phyloP scores from a whole-genome alignment of 345 rosid species.

The Psidium guajava region DNA sequence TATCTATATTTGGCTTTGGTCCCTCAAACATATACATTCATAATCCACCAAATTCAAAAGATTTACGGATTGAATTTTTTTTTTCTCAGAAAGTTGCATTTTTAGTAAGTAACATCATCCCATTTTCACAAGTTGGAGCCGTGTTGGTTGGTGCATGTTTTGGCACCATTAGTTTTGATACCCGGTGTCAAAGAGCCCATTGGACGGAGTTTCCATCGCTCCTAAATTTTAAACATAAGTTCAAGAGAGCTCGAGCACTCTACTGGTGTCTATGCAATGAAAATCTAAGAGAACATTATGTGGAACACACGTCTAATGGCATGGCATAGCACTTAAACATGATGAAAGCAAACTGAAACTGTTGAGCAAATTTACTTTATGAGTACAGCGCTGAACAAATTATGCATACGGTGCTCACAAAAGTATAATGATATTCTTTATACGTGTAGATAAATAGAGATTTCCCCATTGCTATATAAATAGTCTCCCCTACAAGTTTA shows the following conservation, averaged over 20 bases:
- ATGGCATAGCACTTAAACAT: neutral
- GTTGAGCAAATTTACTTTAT: neutral
- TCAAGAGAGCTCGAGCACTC: neutral
- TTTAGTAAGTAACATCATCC: neutral
- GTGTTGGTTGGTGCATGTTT: neutral
- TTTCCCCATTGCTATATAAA: no score
- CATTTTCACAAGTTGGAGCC: neutral
- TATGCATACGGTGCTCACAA: neutral
- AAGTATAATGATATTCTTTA: neutral
- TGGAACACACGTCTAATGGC: no score
- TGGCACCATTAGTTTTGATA: neutral
- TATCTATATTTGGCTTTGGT: neutral
- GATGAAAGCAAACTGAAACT: neutral
- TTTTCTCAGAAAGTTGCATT: neutral
- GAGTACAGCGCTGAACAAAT: neutral
- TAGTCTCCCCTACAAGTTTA: no score
- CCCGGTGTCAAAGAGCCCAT: neutral
- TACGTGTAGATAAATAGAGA: no score
- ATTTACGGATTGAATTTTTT: neutral
- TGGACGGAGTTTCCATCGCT: neutral
- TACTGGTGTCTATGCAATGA: neutral
- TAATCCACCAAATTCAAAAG: neutral
- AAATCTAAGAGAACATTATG: no score
- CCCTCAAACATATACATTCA: neutral
- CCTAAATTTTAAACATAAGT: neutral